Evolutionary conservation across 257 asterid species (phyloP).

Genomic region (Handroanthus guayacan): DNA sequence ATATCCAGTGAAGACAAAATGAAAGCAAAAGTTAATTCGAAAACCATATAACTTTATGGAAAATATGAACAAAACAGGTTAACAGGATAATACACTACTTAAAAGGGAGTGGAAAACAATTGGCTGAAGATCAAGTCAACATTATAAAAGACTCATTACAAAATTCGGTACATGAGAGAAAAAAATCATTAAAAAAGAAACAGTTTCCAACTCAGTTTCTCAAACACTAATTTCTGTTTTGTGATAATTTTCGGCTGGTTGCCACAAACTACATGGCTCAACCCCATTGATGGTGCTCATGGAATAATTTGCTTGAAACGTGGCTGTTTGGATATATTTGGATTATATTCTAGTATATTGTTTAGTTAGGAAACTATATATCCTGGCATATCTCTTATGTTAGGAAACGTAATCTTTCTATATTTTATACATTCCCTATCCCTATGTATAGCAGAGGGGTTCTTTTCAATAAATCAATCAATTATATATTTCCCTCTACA

Average conservation of each 20-base stretch:
- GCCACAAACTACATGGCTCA: conserved; percentile 10
- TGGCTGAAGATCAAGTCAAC: not conserved
- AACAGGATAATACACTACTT: not conserved
- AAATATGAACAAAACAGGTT: not conserved
- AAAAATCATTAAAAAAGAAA: not conserved
- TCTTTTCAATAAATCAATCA: too few species aligned
- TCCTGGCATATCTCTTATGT: too few species aligned
- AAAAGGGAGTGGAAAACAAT: not conserved
- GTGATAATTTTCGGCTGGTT: conserved; percentile 1
- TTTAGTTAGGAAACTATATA: too few species aligned
- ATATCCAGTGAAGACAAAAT: conserved; percentile 15
- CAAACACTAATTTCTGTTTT: not conserved
- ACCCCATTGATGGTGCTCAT: conserved; percentile 1
- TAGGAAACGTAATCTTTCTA: too few species aligned
- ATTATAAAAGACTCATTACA: conserved; percentile 6
- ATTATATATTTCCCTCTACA: too few species aligned
- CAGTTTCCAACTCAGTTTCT: conserved; percentile 1
- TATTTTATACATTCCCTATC: too few species aligned
- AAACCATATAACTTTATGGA: not conserved
- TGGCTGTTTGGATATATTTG: not conserved
- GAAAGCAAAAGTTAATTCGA: conserved; percentile 1
- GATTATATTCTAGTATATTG: too few species aligned
- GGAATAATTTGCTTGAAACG: conserved; percentile 16
- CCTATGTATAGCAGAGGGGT: too few species aligned
- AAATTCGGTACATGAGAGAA: not conserved